These are phyloP conservation scores for Cercophora scortea DNA, from an alignment of 495 filamentous ascomycete genomes.

Conservation along the genomic window DNA sequence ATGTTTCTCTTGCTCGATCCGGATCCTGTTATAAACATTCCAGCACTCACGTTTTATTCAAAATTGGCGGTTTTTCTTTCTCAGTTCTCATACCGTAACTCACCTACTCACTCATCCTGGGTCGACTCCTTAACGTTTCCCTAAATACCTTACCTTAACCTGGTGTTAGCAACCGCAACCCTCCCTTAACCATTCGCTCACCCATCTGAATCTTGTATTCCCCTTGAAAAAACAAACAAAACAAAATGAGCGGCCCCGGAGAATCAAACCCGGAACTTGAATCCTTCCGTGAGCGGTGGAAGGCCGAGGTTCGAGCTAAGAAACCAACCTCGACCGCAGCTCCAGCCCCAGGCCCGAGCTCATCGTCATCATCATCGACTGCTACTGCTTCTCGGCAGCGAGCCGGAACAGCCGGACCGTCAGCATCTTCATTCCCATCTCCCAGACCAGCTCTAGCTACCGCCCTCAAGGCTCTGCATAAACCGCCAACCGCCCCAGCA, in stretches of 20 bases:
- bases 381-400: conserved; percentile 3
- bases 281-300: conserved; percentile 32
- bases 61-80: background rate
- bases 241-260: conserved; percentile 10
- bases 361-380: background rate
- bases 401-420: conserved; percentile 2
- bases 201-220: no score
- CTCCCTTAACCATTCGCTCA: no score
- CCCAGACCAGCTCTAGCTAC: background rate
- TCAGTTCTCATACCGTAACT: background rate
- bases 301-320: conserved; percentile 24
- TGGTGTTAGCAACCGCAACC: no score
- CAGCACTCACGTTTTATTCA: background rate
- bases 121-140: background rate
- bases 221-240: no score
- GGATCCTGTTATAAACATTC: no score
- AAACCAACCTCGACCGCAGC: conserved; percentile 1
- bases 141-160: no score
- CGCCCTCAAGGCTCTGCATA: background rate
- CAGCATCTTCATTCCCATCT: conserved; percentile 3
- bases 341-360: background rate
- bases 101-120: background rate
- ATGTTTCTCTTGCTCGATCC: no score
- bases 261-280: conserved; percentile 29
- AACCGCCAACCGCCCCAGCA: conserved; percentile 8